phyloP scores from a whole-genome alignment of 2,329 filamentous ascomycete genomes.

The Geosmithia flava region DNA sequence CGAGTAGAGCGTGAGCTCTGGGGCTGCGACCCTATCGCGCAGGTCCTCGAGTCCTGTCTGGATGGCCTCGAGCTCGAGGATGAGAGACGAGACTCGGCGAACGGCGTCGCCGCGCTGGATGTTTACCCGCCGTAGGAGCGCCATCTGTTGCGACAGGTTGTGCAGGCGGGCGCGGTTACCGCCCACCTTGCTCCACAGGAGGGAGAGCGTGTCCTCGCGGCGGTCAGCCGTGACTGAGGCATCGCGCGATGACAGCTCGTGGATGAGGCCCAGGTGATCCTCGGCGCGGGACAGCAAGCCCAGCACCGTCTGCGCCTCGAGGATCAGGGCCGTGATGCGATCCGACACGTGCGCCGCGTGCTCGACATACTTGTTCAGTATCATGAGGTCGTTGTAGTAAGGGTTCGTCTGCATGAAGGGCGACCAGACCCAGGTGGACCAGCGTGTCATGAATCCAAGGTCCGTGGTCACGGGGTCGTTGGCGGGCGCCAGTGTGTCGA shows the following conservation, averaged over 20 bases:
- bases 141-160: slow-evolving; percentile 50
- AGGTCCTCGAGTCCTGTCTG: slow-evolving; percentile 59
- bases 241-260: slow-evolving; percentile 54
- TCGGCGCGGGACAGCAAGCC: slow-evolving; percentile 55
- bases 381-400: slow-evolving; percentile 35
- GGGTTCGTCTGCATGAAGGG: slow-evolving; percentile 50
- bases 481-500: slow-evolving; percentile 45
- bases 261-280: slow-evolving; percentile 55
- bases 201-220: slow-evolving; percentile 54
- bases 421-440: slow-evolving; percentile 32
- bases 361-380: slow-evolving; percentile 63
- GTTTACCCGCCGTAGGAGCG: slow-evolving; percentile 53
- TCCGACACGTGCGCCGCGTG: slow-evolving; percentile 60
- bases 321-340: slow-evolving; percentile 54
- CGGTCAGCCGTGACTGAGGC: slow-evolving; percentile 43
- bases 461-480: slow-evolving; percentile 5
- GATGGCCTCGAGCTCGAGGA: slow-evolving; percentile 65
- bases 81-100: slow-evolving; percentile 53
- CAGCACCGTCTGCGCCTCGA: slow-evolving; percentile 58
- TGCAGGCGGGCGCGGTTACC: slow-evolving; percentile 49
- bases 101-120: slow-evolving; percentile 53
- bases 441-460: neutral
- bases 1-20: slow-evolving; percentile 38
- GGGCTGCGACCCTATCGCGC: slow-evolving; percentile 55
- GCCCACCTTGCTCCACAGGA: slow-evolving; percentile 64